Percentiles rank a stretch among this genome's conserved stretches.
These are phyloP conservation scores for Camellia sinensis DNA, from an alignment of 148 eudicot genomes.

Conservation along the genomic window DNA sequence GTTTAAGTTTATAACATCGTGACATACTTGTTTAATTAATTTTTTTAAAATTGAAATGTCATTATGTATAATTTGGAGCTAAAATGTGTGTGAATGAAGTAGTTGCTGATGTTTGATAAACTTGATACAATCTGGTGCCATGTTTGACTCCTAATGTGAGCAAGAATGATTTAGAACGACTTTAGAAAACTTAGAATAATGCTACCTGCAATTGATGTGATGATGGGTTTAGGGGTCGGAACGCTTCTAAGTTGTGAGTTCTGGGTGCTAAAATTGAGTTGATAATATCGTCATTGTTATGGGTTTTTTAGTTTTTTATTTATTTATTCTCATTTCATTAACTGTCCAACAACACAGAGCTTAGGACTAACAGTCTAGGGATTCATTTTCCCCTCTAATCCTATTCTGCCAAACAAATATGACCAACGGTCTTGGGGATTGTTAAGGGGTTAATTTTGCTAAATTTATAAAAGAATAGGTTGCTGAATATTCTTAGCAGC, in stretches of 20 bases:
- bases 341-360: too few relatives aligned
- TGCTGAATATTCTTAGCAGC: not conserved
- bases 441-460: not conserved
- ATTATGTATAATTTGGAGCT: not conserved
- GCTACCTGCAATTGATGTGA: not conserved
- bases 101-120: not conserved
- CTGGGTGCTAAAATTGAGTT: not conserved
- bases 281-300: too few relatives aligned
- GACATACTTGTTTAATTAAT: not conserved
- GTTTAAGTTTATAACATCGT: not conserved
- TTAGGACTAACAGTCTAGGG: too few relatives aligned
- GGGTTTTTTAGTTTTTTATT: too few relatives aligned
- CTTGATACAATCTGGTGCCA: not conserved
- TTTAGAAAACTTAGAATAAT: not conserved
- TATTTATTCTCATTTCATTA: too few relatives aligned
- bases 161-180: not conserved
- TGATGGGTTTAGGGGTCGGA: not conserved
- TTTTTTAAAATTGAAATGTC: too few relatives aligned
- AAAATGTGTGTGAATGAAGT: not conserved
- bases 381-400: too few relatives aligned
- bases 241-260: not conserved
- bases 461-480: not conserved
- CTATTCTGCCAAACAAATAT: too few relatives aligned
- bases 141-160: not conserved
- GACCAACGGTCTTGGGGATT: not conserved